Conservation (phyloP, 495 filamentous ascomycete genomes). For the Acidiella bohemica region DNA sequence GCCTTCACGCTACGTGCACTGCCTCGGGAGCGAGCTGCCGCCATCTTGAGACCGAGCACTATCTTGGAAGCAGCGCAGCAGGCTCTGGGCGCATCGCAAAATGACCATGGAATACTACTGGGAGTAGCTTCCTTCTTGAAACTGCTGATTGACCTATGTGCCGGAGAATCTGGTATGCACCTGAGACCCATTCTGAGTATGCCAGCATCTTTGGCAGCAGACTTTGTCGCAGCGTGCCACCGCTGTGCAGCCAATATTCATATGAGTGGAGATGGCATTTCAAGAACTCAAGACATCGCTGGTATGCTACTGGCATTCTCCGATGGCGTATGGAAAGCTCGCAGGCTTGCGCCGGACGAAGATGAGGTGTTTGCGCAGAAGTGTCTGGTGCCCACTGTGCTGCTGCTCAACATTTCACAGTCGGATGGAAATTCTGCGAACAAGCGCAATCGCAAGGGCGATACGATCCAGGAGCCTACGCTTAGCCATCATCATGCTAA, state of each 20-base stretch:
- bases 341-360: slow-evolving; percentile 7
- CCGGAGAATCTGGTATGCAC: too few species aligned
- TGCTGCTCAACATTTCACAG: slow-evolving; percentile 13
- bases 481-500: slow-evolving; percentile 44
- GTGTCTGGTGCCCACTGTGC: slow-evolving; percentile 22
- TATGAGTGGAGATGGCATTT: neutral
- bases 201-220: too few species aligned
- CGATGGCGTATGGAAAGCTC: slow-evolving; percentile 6
- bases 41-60: too few species aligned
- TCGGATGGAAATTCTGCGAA: neutral
- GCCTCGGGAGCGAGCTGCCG: too few species aligned
- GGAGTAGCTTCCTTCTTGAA: too few species aligned
- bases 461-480: slow-evolving; percentile 20
- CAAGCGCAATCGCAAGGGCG: slow-evolving; percentile 10
- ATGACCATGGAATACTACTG: too few species aligned
- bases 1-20: too few species aligned
- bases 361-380: slow-evolving; percentile 19
- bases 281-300: neutral
- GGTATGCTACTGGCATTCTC: neutral
- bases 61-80: neutral
- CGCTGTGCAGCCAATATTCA: too few species aligned
- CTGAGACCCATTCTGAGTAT: too few species aligned
- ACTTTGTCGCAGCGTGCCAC: slow-evolving; percentile 1
- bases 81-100: slow-evolving; percentile 6
- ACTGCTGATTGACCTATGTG: too few species aligned